A percentile compares a stretch with the other conserved stretches of the same genome.
These are phyloP conservation scores for Glomus cerebriforme DNA, from an alignment of 192 early-diverging fungal genomes.

Conservation along the genomic window DNA sequence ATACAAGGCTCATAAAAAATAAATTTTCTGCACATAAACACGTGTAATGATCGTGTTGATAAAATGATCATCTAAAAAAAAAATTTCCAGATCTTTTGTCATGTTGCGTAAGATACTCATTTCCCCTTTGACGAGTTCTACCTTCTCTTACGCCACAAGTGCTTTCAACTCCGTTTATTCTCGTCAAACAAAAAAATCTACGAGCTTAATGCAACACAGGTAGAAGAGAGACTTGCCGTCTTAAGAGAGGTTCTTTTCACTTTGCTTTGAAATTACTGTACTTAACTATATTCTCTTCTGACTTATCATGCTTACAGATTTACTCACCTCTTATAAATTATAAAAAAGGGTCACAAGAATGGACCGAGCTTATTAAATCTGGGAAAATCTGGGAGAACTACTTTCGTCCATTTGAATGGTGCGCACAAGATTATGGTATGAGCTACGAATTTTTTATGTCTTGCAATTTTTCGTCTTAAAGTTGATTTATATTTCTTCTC, in stretches of 20 bases:
- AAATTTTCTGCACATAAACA: too few relatives aligned
- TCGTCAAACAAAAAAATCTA: slow-evolving; percentile 10
- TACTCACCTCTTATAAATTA: background rate
- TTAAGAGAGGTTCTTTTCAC: background rate
- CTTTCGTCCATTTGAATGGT: slow-evolving; percentile 6
- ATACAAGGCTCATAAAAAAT: too few relatives aligned
- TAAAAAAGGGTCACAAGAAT: background rate
- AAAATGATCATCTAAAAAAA: too few relatives aligned
- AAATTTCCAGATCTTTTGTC: too few relatives aligned
- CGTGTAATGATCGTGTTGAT: too few relatives aligned
- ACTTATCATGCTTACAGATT: background rate
- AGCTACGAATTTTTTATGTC: background rate
- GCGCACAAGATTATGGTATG: slow-evolving; percentile 25
- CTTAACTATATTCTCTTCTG: background rate
- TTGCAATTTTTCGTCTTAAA: too few relatives aligned
- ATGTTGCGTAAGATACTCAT: too few relatives aligned
- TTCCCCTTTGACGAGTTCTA: too few relatives aligned
- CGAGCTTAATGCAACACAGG: background rate
- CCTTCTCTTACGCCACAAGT: background rate
- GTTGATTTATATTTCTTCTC: background rate
- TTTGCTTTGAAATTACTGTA: background rate
- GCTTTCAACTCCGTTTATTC: background rate
- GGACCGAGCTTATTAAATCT: slow-evolving; percentile 1
- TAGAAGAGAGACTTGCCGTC: background rate
- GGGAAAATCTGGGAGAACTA: slow-evolving; percentile 16